Percentiles rank a stretch among this genome's conserved stretches.
Conservation (phyloP, 345 rosid genomes). For the Microcos paniculata region DNA sequence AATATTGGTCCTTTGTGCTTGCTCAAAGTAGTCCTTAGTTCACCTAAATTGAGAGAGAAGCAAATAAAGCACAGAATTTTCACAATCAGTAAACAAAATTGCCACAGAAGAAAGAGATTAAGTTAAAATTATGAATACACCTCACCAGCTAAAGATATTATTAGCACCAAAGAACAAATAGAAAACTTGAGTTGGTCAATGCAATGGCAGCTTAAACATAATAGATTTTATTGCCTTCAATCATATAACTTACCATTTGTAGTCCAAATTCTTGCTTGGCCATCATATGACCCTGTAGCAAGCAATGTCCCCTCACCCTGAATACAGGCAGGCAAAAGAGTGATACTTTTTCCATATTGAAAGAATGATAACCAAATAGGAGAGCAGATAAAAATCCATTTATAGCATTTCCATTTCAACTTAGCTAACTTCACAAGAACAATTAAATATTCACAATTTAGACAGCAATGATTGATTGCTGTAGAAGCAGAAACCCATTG, state of each 20-base stretch:
- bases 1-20: constrained; percentile 97
- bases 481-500: not conserved
- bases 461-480: not conserved
- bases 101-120: too few species aligned
- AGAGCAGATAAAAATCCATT: not conserved
- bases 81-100: not conserved
- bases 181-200: not conserved
- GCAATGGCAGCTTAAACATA: not conserved
- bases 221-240: not conserved
- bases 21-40: constrained; percentile 74
- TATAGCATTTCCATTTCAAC: not conserved
- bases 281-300: constrained; percentile 97
- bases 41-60: constrained; percentile 45
- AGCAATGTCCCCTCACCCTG: constrained; percentile 92
- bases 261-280: constrained; percentile 95
- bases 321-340: constrained; percentile 18
- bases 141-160: not conserved
- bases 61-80: not conserved
- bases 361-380: constrained; percentile 14
- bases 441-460: not conserved
- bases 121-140: not conserved
- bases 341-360: not conserved
- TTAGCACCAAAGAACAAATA: not conserved
- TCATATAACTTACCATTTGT: constrained; percentile 54
- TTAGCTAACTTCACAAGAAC: constrained; percentile 1